Conservation (phyloP, 805 yeast genomes). For the Maudiozyma bulderi region DNA sequence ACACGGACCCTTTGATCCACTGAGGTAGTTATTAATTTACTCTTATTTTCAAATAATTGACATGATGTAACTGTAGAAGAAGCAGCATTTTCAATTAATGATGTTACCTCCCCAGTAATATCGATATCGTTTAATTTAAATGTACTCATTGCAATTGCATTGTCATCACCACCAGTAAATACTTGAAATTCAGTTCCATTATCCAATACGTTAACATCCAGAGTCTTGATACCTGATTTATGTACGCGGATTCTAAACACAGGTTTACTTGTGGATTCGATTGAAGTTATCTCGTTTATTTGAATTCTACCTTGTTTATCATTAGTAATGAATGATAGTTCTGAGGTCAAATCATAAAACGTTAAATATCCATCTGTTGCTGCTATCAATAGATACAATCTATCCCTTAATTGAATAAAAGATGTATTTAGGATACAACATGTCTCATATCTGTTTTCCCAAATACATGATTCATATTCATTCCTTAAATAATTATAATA, state of each 20-base stretch:
- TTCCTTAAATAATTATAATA: conserved; percentile 33
- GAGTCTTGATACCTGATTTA: conserved; percentile 73
- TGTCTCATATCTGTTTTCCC: conserved; percentile 48
- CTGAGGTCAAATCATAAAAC: conserved; percentile 43
- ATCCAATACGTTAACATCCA: conserved; percentile 28
- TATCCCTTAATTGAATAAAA: conserved; percentile 29
- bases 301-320: conserved; percentile 4
- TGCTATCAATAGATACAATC: conserved; percentile 40
- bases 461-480: conserved; percentile 34
- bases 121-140: conserved; percentile 25
- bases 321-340: conserved; percentile 14
- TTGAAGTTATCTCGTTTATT: background rate
- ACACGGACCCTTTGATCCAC: conserved; percentile 72
- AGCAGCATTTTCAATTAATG: conserved; percentile 52
- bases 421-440: conserved; percentile 68
- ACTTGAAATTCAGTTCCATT: conserved; percentile 25
- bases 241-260: conserved; percentile 43
- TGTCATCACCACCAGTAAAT: conserved; percentile 90
- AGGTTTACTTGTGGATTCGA: conserved; percentile 16
- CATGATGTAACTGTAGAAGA: conserved; percentile 79
- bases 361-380: conserved; percentile 80
- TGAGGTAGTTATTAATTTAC: conserved; percentile 49
- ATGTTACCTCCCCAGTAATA: conserved; percentile 9
- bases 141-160: conserved; percentile 44
- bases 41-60: conserved; percentile 23